These are phyloP conservation scores for Orbilia quercus DNA, from an alignment of 2,329 filamentous ascomycete genomes.

Conservation along the genomic window DNA sequence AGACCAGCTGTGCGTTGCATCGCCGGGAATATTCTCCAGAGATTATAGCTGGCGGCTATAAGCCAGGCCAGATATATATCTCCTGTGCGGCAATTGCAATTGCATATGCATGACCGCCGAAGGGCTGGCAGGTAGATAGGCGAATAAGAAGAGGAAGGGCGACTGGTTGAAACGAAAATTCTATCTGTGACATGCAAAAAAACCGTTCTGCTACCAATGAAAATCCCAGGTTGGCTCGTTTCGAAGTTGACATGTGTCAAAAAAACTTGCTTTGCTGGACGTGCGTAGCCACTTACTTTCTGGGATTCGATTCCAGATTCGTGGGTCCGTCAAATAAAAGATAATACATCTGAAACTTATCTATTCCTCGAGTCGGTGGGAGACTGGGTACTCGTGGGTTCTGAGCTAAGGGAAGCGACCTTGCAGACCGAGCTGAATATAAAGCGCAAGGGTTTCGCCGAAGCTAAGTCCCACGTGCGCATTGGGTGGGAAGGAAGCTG, in stretches of 20 bases:
- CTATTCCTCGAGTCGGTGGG: conserved; percentile 9
- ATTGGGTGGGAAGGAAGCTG: conserved; percentile 7
- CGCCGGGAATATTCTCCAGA: conserved; percentile 28
- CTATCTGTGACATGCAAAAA: conserved; percentile 48
- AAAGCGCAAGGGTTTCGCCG: conserved; percentile 26
- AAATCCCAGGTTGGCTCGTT: conserved; percentile 21
- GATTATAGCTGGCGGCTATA: conserved; percentile 42
- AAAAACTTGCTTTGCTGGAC: conserved; percentile 29
- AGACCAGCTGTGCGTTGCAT: background rate
- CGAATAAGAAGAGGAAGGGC: conserved; percentile 25
- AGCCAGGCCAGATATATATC: no score
- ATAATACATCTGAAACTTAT: no score
- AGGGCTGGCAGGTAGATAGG: conserved; percentile 31
- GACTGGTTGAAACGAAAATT: conserved; percentile 36
- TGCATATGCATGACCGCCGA: conserved; percentile 19
- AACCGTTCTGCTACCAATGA: conserved; percentile 33
- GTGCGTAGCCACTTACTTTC: no score
- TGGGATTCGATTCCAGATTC: conserved; percentile 28
- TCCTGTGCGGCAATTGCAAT: conserved; percentile 33
- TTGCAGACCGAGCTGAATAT: conserved; percentile 42
- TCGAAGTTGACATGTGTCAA: conserved; percentile 50
- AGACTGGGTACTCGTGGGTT: conserved; percentile 7
- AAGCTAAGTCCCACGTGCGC: conserved; percentile 47
- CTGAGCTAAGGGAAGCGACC: conserved; percentile 13
- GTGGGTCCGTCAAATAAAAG: background rate